Evolutionary conservation across 2,329 filamentous ascomycete species (phyloP).

Genomic region (Gyromitra esculenta): DNA sequence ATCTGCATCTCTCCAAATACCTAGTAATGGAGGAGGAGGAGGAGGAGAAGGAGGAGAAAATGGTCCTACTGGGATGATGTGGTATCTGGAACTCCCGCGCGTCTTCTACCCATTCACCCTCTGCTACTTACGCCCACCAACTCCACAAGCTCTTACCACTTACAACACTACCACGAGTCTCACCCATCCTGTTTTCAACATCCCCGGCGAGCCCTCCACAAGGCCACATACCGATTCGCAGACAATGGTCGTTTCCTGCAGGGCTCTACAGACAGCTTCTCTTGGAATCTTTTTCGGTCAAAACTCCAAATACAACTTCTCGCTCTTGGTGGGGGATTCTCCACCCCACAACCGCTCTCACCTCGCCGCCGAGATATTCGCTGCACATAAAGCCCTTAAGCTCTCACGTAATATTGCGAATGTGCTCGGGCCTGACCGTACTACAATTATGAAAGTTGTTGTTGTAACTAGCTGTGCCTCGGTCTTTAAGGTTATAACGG

Average conservation of each 20-base stretch:
- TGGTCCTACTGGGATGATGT: neutral
- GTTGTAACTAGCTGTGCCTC: conserved; percentile 14
- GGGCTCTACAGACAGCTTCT: neutral
- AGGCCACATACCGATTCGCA: conserved; percentile 18
- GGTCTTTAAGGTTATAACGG: conserved; percentile 22
- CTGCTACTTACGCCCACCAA: conserved; percentile 10
- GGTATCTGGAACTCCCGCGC: conserved; percentile 21
- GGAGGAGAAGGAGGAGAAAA: neutral
- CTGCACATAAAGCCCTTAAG: conserved; percentile 24
- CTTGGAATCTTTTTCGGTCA: conserved; percentile 31
- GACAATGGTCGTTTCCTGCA: conserved; percentile 36
- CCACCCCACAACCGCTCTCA: neutral
- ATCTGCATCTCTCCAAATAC: neutral
- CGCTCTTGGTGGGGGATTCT: neutral
- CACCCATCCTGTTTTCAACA: conserved; percentile 22
- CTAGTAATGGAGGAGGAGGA: neutral
- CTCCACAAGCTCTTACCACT: conserved; percentile 29
- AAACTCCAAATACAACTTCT: conserved; percentile 34
- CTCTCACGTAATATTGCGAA: conserved; percentile 19
- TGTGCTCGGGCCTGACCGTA: conserved; percentile 20
- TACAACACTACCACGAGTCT: conserved; percentile 19
- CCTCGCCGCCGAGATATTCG: conserved; percentile 21
- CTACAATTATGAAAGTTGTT: conserved; percentile 25
- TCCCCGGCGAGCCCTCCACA: neutral
- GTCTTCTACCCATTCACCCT: conserved; percentile 44